These are phyloP conservation scores for Letharia columbiana DNA, from an alignment of 495 filamentous ascomycete genomes.

Conservation along the genomic window DNA sequence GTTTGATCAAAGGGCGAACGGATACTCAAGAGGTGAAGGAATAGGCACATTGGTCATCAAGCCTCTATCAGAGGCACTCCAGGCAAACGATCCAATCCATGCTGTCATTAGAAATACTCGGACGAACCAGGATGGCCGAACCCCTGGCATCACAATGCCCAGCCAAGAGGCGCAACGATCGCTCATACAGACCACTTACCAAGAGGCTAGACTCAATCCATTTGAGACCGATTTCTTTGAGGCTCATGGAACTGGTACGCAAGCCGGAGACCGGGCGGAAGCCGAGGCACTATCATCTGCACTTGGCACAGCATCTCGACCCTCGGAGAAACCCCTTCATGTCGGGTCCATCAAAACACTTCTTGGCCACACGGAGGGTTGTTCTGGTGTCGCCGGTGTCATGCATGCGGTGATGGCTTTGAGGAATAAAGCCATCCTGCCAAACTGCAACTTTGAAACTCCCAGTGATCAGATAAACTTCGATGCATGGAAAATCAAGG, in stretches of 20 bases:
- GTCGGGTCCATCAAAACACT: conserved; percentile 50
- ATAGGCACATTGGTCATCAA: conserved; percentile 34
- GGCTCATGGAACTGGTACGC: conserved; percentile 44
- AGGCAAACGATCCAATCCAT: conserved; percentile 32
- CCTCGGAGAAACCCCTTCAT: conserved; percentile 32
- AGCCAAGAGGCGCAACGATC: conserved; percentile 23
- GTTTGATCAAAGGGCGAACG: conserved; percentile 31
- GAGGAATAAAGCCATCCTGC: conserved; percentile 38
- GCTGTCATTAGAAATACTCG: conserved; percentile 31
- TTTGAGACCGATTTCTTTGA: conserved; percentile 31
- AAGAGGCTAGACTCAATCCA: conserved; percentile 18
- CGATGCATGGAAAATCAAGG: conserved; percentile 17
- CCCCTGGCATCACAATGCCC: conserved; percentile 31
- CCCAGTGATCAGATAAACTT: conserved; percentile 32
- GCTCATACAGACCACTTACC: conserved; percentile 23
- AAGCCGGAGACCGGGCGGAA: conserved; percentile 44
- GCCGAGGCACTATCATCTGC: conserved; percentile 11
- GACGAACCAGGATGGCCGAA: conserved; percentile 34
- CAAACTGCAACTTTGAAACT: conserved; percentile 40
- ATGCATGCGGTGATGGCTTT: conserved; percentile 46
- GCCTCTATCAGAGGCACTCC: conserved; percentile 30
- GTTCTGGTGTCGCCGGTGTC: conserved; percentile 43
- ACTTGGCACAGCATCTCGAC: conserved; percentile 22
- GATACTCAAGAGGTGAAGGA: conserved; percentile 37
- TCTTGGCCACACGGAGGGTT: conserved; percentile 47